These are phyloP conservation scores for Quercus dentata DNA, from an alignment of 306 rosid species.

Conservation along the genomic window DNA sequence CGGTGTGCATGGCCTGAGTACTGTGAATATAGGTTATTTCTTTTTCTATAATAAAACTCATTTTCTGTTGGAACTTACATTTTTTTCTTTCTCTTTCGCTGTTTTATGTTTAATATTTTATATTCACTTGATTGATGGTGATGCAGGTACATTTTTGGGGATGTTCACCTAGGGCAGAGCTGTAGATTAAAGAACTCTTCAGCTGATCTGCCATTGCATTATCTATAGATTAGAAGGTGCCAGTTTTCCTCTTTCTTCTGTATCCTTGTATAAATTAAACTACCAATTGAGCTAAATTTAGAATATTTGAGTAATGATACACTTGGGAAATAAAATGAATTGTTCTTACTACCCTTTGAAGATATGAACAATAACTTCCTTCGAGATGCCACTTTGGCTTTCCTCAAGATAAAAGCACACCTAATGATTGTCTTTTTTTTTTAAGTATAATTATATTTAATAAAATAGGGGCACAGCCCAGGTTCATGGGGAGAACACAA, in stretches of 20 bases:
- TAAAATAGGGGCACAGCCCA: too few relatives aligned
- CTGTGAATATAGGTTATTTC: slow-evolving; percentile 88
- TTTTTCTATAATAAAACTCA: slow-evolving; percentile 9
- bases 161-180: slow-evolving; percentile 98
- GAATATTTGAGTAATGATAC: not conserved
- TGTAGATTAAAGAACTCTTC: slow-evolving; percentile 78
- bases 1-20: slow-evolving; percentile 95
- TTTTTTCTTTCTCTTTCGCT: not conserved
- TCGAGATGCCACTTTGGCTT: not conserved
- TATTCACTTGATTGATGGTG: slow-evolving; percentile 1
- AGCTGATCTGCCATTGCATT: slow-evolving; percentile 50
- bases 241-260: not conserved
- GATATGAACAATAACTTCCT: not conserved
- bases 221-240: slow-evolving; percentile 72
- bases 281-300: slow-evolving; percentile 10
- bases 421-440: not conserved
- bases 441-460: too few relatives aligned
- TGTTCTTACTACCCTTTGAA: not conserved
- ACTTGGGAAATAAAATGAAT: not conserved
- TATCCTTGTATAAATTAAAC: not conserved
- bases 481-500: too few relatives aligned
- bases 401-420: not conserved
- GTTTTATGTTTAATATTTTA: not conserved
- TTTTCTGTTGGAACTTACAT: not conserved
- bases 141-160: slow-evolving; percentile 87